Evolutionary conservation across 169 alveolate species (phyloP).

Genomic region (Plasmodium reichenowi): DNA sequence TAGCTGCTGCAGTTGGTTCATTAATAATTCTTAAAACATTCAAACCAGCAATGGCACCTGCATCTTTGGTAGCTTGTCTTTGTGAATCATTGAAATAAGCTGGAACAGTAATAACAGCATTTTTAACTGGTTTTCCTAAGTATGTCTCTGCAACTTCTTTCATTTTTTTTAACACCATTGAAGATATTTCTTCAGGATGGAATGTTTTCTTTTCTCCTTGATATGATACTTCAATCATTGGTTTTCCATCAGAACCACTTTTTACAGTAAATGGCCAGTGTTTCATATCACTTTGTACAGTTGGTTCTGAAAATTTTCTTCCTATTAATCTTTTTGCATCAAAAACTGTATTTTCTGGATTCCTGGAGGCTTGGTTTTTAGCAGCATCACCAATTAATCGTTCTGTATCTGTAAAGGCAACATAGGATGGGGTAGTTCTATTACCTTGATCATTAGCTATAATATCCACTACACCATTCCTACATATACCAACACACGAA

Average conservation of each 20-base stretch:
- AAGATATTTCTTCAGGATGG: too few relatives aligned
- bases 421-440: conserved; percentile 98
- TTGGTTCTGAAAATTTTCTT: conserved; percentile 87
- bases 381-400: conserved; percentile 98
- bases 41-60: too few relatives aligned
- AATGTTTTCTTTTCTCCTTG: conserved; percentile 92
- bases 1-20: too few relatives aligned
- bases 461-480: conserved; percentile 96
- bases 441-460: conserved; percentile 99
- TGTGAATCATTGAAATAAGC: too few relatives aligned
- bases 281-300: conserved; percentile 94
- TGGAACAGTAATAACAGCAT: too few relatives aligned
- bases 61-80: too few relatives aligned
- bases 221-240: conserved; percentile 90
- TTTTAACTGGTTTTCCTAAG: too few relatives aligned
- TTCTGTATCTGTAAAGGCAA: conserved; percentile 98
- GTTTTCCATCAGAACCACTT: conserved; percentile 90
- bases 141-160: too few relatives aligned
- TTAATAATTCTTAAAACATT: too few relatives aligned
- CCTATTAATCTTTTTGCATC: too few relatives aligned
- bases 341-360: too few relatives aligned
- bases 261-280: conserved; percentile 96
- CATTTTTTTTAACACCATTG: too few relatives aligned
- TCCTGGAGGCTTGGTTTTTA: conserved; percentile 95
- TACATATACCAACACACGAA: conserved; percentile 96